phyloP scores from a whole-genome alignment of 768 basidiomycete species.

The Lentinus tigrinus region DNA sequence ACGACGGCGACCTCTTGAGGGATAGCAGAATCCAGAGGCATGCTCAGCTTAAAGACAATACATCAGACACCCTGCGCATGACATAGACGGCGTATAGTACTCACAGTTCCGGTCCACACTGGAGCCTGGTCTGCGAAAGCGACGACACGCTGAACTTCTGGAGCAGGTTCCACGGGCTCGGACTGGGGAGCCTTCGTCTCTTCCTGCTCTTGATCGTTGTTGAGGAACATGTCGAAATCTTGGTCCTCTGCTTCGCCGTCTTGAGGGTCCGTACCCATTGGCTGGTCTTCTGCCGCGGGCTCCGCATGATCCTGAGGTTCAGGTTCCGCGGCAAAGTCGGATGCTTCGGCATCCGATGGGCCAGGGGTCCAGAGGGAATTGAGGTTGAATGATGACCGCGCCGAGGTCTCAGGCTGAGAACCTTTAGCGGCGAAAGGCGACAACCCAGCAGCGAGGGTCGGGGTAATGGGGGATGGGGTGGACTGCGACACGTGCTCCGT shows the following conservation, averaged over 20 bases:
- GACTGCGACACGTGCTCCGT: constrained; percentile 1
- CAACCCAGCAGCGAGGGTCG: constrained; percentile 22
- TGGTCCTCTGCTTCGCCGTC: constrained; percentile 60
- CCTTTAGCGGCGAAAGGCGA: constrained; percentile 34
- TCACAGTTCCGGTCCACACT: constrained; percentile 78
- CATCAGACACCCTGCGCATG: not conserved
- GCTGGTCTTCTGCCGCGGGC: constrained; percentile 24
- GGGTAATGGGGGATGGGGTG: not conserved
- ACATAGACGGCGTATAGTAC: constrained; percentile 19
- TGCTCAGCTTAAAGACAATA: constrained; percentile 53
- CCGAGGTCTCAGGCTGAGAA: constrained; percentile 43
- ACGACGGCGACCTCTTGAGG: constrained; percentile 65
- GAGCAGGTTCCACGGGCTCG: constrained; percentile 9
- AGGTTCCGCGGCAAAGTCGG: not conserved
- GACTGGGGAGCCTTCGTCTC: constrained; percentile 5
- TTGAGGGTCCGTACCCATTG: constrained; percentile 35
- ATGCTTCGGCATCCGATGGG: not conserved
- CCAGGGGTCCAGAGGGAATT: constrained; percentile 62
- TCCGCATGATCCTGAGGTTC: constrained; percentile 24
- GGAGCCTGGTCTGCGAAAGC: constrained; percentile 54
- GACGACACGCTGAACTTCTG: constrained; percentile 46
- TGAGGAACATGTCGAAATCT: constrained; percentile 86
- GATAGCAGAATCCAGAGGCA: constrained; percentile 75
- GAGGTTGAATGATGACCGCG: constrained; percentile 65
- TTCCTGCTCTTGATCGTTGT: constrained; percentile 52